Base-by-base conservation (phyloP, 768 basidiomycete species). In the Xerocomellus amylosporus region DNA sequence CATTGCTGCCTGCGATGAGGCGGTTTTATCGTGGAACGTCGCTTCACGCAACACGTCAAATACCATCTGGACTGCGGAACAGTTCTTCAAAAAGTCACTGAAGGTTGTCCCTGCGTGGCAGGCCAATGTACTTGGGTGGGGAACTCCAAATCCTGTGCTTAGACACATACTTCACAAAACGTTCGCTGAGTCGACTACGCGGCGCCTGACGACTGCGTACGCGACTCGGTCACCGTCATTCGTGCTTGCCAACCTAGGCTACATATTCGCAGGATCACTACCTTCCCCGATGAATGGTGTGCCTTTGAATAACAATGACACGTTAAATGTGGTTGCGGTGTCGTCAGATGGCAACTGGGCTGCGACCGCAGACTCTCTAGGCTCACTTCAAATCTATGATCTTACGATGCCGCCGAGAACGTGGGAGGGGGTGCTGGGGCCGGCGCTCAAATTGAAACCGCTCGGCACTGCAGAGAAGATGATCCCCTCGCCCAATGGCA, bases 281-380 rank as follows among this genome's bases (percentile, higher is more conserved):
- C 46, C 46, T 0, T 14, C 14, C 13, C 46, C 38, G 1, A 17
- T 51, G 24, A 17, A 44, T 19, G 36, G 1, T 8, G 9, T 43
- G 4, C 49, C 59, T 9, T 1, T 49, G 6, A 8, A 26, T 17
- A 0, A 12, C 10, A 1, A 8, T 3, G 33, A 9, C 17, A 10
- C 12, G 0, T 5, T 36, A 6, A 54, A 36, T 15, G 43, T 9
- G 3, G 24, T 64, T 33, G 52, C 64, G 2, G 31, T 69, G 20
- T 69, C 68, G 5, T 41, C 49, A 0, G 60, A 71, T 41, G 67
- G 69, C 0, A 46, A 19, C 19, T 54, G 55, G 55, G 46, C 63
- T 19, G 68, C 59, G 30, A 52, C 54, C 2, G 47, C 49, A 2
- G 26, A 43, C 19, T 0, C 20, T 22, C 36, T 10, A 17, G 62